Base-by-base conservation (phyloP, 495 filamentous ascomycete species). In the Niebla homalea region DNA sequence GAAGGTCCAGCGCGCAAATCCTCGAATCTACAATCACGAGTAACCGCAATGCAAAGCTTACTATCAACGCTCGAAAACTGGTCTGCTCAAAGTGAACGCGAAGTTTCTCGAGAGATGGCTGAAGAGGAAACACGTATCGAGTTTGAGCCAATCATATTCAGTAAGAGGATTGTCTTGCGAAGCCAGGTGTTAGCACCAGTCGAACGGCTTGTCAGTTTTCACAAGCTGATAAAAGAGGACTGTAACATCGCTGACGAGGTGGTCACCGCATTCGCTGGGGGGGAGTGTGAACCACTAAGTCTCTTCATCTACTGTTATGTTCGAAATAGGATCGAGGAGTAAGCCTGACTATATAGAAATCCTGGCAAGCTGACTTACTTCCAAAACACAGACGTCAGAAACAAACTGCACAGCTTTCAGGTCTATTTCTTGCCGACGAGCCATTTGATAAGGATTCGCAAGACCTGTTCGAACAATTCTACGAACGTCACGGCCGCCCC, bases 391-490 rank as follows among this genome's bases (percentile, higher is more conserved):
- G 46, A 36, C 26, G 32, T 4, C 16, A 36, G 32, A 39, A 48
- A 16, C 0, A 2, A 11, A 36, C 26, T 18, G 46, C 46, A 10
- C 32, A 39, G 3, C 46, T 48, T 36, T 10, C 25, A 18, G 29
- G 29, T n/a, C 20, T 48, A 7, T 36, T 48, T 20, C 46, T 36
- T 22, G 12, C 16, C 2, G 32, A 39, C 46, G 29, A 2, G 38
- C 29, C 21, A 11, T 18, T 48, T 18, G 16, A 19, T n/a, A 15
- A 12, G 11, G 16, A 18, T 4, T n/a, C 46, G 18, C 46, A 48
- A 36, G 46, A 36, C 12, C 25, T 48, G 15, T 48, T 48, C 35
- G 46, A 48, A 16, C 23, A 36, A 37, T 48, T 39, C 46, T 48
- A 12, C n/a, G 29, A 18, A 4, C 19, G 2, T 15, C 19, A 38